Evolutionary conservation across 202 grass and related monocot species (phyloP), one percentile per base, ranked within the genome.

Genomic region (Carex arenaria): DNA sequence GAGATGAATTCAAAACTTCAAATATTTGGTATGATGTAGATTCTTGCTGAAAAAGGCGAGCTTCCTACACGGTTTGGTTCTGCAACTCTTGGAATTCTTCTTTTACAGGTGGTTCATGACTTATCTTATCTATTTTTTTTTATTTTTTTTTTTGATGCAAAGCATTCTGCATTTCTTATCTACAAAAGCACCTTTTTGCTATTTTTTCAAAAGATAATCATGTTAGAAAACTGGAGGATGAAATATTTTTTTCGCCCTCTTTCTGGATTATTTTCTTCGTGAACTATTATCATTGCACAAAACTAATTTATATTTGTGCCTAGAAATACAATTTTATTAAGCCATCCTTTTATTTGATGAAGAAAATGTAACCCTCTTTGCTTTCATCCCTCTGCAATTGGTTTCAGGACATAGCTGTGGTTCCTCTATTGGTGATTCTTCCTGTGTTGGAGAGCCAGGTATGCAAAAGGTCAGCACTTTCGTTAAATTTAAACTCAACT

Each of bases 21-120:
- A 81, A 61, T 19, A 64, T 81, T 64, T 80, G 17, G n/a, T 26
- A 17, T 10, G 34, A 59, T 94, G 78, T 83, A 98, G 96, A 93
- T 98, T 93, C 96, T 98, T 87, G 91, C 96, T 81, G 96, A 98
- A 88, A 98, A 93, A 87, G 93, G 96, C 49, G 96, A 99, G 80
- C 91, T 99, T 76, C 83, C 96, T 79, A 99, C 96, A 87, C 87
- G 93, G 85, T 99, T 99, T 88, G 96, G 96, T 85, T 99, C 96
- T 75, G 96, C 96, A 57, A 99, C 96, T 84, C 79, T 99, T 49
- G 93, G 96, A 80, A 94, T 99, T 75, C 96, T 99, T 80, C 93
- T 98, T 66, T 87, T 99, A 52, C 96, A 99, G 93, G 96, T 98
- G 49, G 84, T 82, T 14, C 57, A 78, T 81, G 66, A 10, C 7